Evolutionary conservation across 768 basidiomycete species (phyloP), one percentile per base, ranked within the genome.

Genomic region (Chalciporus pseudorubinellus): DNA sequence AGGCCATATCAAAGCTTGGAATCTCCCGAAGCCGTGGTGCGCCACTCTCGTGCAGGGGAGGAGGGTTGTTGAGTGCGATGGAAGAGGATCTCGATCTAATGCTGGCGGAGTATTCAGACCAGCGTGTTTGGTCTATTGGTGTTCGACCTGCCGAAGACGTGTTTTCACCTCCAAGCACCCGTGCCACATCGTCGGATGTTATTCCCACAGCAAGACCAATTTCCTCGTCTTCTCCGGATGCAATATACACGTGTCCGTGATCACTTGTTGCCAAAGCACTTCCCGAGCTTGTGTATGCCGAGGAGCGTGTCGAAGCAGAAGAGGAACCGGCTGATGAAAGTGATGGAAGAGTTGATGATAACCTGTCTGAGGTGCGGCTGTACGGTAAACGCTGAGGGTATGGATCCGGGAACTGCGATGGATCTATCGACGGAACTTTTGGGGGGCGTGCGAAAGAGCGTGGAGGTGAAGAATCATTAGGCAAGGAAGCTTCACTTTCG

Each of bases 1-100:
- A 91, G 40, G 77, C 80, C 68, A 84, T 74, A 62, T 91, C 89
- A 64, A 84, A 87, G 64, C 85, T 87, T n/a, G 82, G 80, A 60
- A 85, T 84, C 58, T 83, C 79, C 18, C 78, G 76, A 39, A 84
- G 71, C 21, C 71, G 74, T 6, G 79, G 77, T 13, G 72, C 46
- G 56, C 56, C 64, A 50, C 56, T 58, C 33, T 83, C 81, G 33
- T 77, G 74, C 18, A 61, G 52, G 46, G 64, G 64, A 44, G 74
- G 74, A 60, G 60, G 68, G 64, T 70, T 71, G 58, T 60, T 74
- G 61, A 80, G 77, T 18, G 76, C 81, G 44, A 83, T 69, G 19
- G 85, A 87, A 16, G 87, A 87, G 3, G 87, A 88, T 51, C 85
- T 81, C 4, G 88, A 87, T 50, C 87, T 79, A 56, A 77, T 68